These are phyloP conservation scores for Luffa acutangula DNA, from an alignment of 306 rosid species.

Conservation along the genomic window DNA sequence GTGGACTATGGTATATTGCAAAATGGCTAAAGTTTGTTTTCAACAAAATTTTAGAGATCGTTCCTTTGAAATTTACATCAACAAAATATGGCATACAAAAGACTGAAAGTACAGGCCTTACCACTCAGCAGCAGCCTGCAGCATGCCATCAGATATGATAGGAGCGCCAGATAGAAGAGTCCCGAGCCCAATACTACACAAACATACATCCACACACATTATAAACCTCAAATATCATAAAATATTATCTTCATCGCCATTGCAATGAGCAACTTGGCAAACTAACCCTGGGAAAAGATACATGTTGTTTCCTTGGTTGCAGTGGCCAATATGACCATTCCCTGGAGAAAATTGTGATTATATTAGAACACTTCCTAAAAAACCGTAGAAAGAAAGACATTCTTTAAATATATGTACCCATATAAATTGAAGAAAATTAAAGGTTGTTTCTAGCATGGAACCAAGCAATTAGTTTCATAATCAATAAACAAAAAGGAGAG, in stretches of 20 bases:
- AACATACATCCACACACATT: not conserved
- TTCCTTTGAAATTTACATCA: not conserved
- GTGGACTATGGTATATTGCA: not conserved
- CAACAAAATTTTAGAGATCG: not conserved
- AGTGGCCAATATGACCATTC: slow-evolving; percentile 76
- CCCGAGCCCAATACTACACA: slow-evolving; percentile 90
- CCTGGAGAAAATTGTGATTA: slow-evolving; percentile 29
- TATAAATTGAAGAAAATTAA: not conserved
- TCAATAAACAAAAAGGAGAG: not conserved
- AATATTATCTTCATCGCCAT: slow-evolving; percentile 1
- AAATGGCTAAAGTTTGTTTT: not conserved
- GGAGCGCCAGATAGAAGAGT: slow-evolving; percentile 85
- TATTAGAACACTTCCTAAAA: not conserved
- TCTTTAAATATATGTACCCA: not conserved
- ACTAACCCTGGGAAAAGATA: slow-evolving; percentile 98
- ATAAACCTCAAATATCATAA: not conserved
- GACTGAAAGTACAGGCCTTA: slow-evolving; percentile 21
- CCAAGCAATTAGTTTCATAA: not conserved
- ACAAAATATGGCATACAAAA: not conserved
- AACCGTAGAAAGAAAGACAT: not conserved
- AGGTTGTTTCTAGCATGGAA: not conserved
- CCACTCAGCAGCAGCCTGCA: slow-evolving; percentile 98
- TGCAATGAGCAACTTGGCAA: not conserved
- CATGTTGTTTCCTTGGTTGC: slow-evolving; percentile 99
- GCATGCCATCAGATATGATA: slow-evolving; percentile 85